Conservation (phyloP, 225 moss, liverwort and hornwort species). For the Ulota crispa region DNA sequence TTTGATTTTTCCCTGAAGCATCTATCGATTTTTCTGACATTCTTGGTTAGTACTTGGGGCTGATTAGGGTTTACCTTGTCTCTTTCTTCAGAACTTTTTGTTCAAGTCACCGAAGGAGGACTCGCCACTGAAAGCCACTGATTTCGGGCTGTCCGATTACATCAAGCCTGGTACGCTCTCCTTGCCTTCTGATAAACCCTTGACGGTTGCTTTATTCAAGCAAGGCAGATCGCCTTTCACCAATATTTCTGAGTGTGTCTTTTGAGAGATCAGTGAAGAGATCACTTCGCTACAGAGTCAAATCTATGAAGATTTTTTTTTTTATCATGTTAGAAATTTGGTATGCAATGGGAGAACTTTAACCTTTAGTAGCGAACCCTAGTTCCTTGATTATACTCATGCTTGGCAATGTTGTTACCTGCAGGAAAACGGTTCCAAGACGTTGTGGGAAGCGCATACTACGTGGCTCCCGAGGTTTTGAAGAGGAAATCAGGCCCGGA, state of each 20-base stretch:
- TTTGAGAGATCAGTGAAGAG: not conserved
- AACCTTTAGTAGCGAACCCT: not conserved
- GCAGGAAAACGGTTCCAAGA: conserved; percentile 59
- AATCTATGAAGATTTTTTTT: not conserved
- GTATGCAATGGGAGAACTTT: not conserved
- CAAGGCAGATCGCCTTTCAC: not conserved
- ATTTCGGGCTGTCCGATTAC: conserved; percentile 60
- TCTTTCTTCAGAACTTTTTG: conserved; percentile 43
- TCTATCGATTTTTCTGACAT: not conserved
- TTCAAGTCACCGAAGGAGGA: conserved; percentile 57
- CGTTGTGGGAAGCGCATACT: conserved; percentile 62
- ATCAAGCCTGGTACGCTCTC: conserved; percentile 45
- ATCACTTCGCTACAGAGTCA: not conserved
- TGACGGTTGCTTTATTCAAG: not conserved
- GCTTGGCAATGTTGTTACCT: not conserved
- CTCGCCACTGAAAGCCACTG: conserved; percentile 55
- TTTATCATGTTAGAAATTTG: not conserved
- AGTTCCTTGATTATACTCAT: not conserved
- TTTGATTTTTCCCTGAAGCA: not conserved
- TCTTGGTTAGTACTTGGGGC: not conserved
- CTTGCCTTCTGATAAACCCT: not conserved
- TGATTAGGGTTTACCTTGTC: not conserved
- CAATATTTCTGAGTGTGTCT: not conserved
- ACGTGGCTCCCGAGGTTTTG: conserved; percentile 61
- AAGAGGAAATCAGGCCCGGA: conserved; percentile 53